Evolutionary conservation across 495 filamentous ascomycete genomes (phyloP), one percentile per base, ranked within the genome.

Genomic region (Thermochaetoides thermophila): DNA sequence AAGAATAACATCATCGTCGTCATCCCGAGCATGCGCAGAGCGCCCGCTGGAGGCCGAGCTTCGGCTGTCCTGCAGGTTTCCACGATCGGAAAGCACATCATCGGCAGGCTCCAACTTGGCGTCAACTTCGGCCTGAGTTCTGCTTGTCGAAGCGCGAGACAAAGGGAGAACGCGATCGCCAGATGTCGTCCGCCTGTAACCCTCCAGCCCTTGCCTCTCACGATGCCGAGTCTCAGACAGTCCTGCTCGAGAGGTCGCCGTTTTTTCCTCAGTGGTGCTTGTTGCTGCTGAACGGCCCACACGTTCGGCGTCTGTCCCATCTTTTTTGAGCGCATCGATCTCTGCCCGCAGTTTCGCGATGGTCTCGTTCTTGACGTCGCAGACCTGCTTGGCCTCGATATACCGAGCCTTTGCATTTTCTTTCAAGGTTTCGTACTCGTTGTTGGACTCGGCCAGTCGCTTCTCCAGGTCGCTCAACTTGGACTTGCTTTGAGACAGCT

Each of bases 341-440:
- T 49, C 47, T 20, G 52, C 40, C 19, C 53, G 40, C 10, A 57
- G 45, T 24, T 55, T 44, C 17, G 67, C 60, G 9, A 73, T 73
- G 44, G 78, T 78, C 32, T 68, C 63, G 36, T 81, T 74, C 19
- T 78, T 78, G 45, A 68, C 74, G 32, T 75, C 62, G 27, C 74
- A 57, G 20, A 77, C 66, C 34, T 69, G 41, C 43, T 70, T 53
- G 32, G 69, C 53, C 60, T 71, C 56, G 43, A 53, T 39, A 52
- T 69, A 52, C 39, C 67, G 61, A 15, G 52, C 42, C 43, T 74
- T 76, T 41, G 76, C 63, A 31, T 75, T 66, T 13, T 71, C 68
- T 34, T 80, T 70, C 13, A 78, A 59, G 14, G 66, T 53, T 21
- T 74, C 68, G 37, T 66, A 67, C 7, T 62, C 56, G 27, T 48